Conservation (phyloP, 352 stramenopile genomes). For the Phytopythium litorale region DNA sequence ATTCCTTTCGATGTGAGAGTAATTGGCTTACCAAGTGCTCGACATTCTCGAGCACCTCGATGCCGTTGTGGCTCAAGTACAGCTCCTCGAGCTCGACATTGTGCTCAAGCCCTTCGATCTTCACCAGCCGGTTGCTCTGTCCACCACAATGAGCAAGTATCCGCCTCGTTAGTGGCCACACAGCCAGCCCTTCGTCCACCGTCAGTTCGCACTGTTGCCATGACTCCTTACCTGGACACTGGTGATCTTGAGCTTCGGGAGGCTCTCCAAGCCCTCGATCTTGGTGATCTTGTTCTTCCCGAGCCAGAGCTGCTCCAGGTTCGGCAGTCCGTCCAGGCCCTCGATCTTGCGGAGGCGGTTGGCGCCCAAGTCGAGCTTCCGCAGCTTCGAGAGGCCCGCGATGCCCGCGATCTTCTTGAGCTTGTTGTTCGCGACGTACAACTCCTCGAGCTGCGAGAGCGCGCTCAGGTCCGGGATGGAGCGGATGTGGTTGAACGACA, state of each 20-base stretch:
- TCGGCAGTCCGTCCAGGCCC: slow-evolving; percentile 83
- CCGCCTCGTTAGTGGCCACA: neutral
- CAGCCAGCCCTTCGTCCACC: neutral
- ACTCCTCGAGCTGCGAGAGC: slow-evolving; percentile 85
- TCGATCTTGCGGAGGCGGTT: slow-evolving; percentile 94
- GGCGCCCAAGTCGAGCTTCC: slow-evolving; percentile 96
- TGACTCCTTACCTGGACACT: slow-evolving; percentile 51
- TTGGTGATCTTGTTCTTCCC: slow-evolving; percentile 98
- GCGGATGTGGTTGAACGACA: slow-evolving; percentile 97
- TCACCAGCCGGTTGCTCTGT: slow-evolving; percentile 96
- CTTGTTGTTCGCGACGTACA: slow-evolving; percentile 98
- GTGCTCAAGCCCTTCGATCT: slow-evolving; percentile 87
- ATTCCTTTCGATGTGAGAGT: too few species aligned
- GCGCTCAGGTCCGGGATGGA: slow-evolving; percentile 78
- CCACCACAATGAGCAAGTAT: slow-evolving; percentile 38
- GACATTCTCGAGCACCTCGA: slow-evolving; percentile 83
- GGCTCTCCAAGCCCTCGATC: slow-evolving; percentile 81
- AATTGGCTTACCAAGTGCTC: slow-evolving; percentile 54
- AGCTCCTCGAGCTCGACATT: slow-evolving; percentile 94
- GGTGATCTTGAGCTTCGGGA: slow-evolving; percentile 88
- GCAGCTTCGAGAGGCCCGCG: slow-evolving; percentile 72
- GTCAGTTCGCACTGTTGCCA: slow-evolving; percentile 6
- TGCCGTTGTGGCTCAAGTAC: slow-evolving; percentile 97
- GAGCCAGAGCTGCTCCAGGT: slow-evolving; percentile 96
- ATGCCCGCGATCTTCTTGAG: slow-evolving; percentile 94